A percentile compares a stretch with the other conserved stretches of the same genome.
These are phyloP conservation scores for Pseudozyma sp. DNA, from an alignment of 1,284 basidiomycete genomes.

Conservation along the genomic window DNA sequence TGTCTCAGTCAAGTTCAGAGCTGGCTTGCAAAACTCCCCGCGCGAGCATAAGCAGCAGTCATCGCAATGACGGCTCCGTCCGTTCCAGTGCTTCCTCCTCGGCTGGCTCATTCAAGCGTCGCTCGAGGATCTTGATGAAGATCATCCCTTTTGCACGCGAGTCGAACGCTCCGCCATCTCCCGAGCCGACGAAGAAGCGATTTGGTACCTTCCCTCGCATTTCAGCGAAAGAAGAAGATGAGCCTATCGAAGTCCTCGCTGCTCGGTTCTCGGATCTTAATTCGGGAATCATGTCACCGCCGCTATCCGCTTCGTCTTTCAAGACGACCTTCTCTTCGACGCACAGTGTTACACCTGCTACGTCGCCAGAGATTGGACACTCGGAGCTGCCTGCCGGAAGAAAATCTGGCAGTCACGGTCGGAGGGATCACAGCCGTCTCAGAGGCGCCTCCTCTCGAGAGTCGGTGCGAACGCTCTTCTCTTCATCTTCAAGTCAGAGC, in stretches of 20 bases:
- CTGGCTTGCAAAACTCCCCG: constrained; percentile 40
- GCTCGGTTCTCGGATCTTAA: constrained; percentile 15
- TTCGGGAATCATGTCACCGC: constrained; percentile 15
- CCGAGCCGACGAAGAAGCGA: constrained; percentile 1
- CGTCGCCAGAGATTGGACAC: constrained; percentile 21
- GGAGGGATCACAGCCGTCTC: background rate
- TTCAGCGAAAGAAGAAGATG: constrained; percentile 2
- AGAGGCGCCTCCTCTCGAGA: constrained; percentile 10
- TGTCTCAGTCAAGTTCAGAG: constrained; percentile 43
- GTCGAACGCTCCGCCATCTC: background rate
- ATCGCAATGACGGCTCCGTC: constrained; percentile 10
- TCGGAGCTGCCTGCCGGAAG: constrained; percentile 2
- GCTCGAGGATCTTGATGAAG: constrained; percentile 42
- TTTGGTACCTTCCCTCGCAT: constrained; percentile 32
- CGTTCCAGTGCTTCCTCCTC: constrained; percentile 13
- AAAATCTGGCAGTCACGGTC: constrained; percentile 13
- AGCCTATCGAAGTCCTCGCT: constrained; percentile 19
- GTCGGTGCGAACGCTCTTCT: constrained; percentile 21
- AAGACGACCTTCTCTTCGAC: constrained; percentile 10
- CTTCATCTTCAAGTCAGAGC: background rate
- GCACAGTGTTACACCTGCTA: constrained; percentile 8
- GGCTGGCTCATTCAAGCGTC: constrained; percentile 14
- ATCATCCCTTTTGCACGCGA: constrained; percentile 37
- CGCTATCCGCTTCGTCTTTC: constrained; percentile 14
- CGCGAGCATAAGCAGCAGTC: constrained; percentile 21